Evolutionary conservation across 2,329 filamentous ascomycete species (phyloP).

Genomic region (Exophiala phaeomuriformis): DNA sequence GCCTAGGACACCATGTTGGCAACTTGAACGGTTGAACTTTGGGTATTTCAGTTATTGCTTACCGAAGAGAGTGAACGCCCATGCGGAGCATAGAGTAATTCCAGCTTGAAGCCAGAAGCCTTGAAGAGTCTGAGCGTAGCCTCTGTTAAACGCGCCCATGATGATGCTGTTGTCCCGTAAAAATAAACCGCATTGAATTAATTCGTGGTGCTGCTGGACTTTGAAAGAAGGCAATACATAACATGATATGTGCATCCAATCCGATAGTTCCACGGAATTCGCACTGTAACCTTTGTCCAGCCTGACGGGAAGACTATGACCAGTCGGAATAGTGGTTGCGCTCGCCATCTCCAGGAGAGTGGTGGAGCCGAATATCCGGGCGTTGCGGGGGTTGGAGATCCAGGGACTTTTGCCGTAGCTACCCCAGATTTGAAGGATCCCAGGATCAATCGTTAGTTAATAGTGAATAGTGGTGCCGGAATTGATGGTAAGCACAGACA

Average conservation of each 20-base stretch:
- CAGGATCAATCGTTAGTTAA: too few species aligned
- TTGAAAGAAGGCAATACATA: not conserved
- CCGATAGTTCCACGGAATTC: not conserved
- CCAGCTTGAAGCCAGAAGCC: conserved; percentile 15
- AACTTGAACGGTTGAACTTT: not conserved
- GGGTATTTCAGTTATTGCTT: not conserved
- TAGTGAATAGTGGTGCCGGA: too few species aligned
- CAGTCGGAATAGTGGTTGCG: not conserved
- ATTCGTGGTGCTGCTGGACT: not conserved
- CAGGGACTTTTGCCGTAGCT: not conserved
- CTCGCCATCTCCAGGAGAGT: not conserved
- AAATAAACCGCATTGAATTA: not conserved
- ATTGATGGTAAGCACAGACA: too few species aligned
- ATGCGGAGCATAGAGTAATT: conserved; percentile 18
- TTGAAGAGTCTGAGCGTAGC: conserved; percentile 10
- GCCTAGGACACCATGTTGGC: not conserved
- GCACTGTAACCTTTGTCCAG: not conserved
- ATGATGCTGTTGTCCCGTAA: not conserved
- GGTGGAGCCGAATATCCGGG: not conserved
- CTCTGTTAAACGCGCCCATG: conserved; percentile 19
- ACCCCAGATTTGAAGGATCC: not conserved
- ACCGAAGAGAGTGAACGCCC: conserved; percentile 20
- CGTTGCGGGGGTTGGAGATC: not conserved
- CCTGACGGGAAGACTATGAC: not conserved
- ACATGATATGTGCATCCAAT: not conserved